phyloP scores from a whole-genome alignment of 169 alveolate species.

The Plasmodium gaboni region DNA sequence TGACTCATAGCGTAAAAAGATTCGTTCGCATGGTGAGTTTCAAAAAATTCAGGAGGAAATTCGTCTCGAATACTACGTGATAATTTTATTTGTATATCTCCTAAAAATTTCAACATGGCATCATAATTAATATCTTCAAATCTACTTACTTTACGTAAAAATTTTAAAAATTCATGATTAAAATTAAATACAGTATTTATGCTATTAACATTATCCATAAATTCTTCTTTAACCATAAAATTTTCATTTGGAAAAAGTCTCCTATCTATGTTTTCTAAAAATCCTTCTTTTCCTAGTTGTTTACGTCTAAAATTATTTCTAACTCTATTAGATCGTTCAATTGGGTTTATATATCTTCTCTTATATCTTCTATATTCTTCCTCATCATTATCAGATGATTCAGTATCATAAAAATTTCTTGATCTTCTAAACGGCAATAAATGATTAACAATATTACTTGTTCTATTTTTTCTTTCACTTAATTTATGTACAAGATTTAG shows the following conservation, averaged over 20 bases:
- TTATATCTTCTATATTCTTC: too few relatives aligned
- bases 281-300: too few relatives aligned
- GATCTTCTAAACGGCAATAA: too few relatives aligned
- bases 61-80: conserved; percentile 15
- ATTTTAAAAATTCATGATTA: conserved; percentile 55
- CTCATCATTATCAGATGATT: too few relatives aligned
- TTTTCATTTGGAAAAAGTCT: conserved; percentile 61
- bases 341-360: too few relatives aligned
- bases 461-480: too few relatives aligned
- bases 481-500: too few relatives aligned
- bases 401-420: too few relatives aligned
- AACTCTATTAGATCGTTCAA: too few relatives aligned
- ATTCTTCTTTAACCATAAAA: conserved; percentile 53
- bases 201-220: conserved; percentile 55
- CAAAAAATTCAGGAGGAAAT: conserved; percentile 13
- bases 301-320: too few relatives aligned
- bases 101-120: conserved; percentile 53
- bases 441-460: too few relatives aligned
- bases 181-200: conserved; percentile 68
- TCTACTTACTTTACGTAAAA: conserved; percentile 39
- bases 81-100: conserved; percentile 38
- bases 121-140: conserved; percentile 68
- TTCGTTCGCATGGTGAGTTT: conserved; percentile 43
- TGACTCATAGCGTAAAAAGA: conserved; percentile 46
- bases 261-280: background rate